Evolutionary conservation across 495 filamentous ascomycete genomes (phyloP).

Genomic region (Penicillium dipodomyicola): DNA sequence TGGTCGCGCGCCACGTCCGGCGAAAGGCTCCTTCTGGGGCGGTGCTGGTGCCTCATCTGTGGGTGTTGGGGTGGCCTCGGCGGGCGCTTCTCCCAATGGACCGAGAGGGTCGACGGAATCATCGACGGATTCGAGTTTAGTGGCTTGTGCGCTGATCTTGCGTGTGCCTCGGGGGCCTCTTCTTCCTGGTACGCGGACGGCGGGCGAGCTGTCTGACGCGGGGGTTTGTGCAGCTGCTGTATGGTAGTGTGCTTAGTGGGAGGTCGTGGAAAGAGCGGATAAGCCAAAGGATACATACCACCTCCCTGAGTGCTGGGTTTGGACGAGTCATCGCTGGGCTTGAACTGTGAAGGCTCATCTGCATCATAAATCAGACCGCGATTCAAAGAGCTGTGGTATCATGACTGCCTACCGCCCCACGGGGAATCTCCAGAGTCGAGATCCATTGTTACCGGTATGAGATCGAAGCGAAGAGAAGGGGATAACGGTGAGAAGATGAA

Average conservation of each 20-base stretch:
- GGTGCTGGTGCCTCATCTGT: constrained; percentile 77
- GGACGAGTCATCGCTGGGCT: constrained; percentile 30
- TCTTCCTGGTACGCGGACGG: constrained; percentile 48
- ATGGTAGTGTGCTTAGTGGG: constrained; percentile 34
- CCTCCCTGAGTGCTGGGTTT: constrained; percentile 29
- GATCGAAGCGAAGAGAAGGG: not conserved
- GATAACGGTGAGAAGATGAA: constrained; percentile 2
- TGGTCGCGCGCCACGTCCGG: constrained; percentile 56
- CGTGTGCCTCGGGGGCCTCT: constrained; percentile 60
- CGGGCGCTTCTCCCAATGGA: constrained; percentile 64
- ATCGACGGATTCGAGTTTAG: constrained; percentile 81
- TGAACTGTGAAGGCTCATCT: constrained; percentile 60
- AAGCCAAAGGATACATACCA: constrained; percentile 23
- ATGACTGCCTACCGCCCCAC: constrained; percentile 61
- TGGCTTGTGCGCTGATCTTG: constrained; percentile 76
- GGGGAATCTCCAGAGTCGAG: constrained; percentile 65
- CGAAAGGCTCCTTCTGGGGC: constrained; percentile 78
- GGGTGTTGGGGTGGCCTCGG: constrained; percentile 37
- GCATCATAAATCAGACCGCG: constrained; percentile 22
- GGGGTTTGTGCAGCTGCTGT: constrained; percentile 36
- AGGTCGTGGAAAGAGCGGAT: constrained; percentile 23
- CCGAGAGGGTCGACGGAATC: constrained; percentile 92
- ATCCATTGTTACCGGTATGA: constrained; percentile 47
- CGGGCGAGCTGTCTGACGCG: constrained; percentile 33
- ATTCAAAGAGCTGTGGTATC: constrained; percentile 34